Evolutionary conservation across 257 asterid genomes (phyloP).

Genomic region (Rehmannia glutinosa): DNA sequence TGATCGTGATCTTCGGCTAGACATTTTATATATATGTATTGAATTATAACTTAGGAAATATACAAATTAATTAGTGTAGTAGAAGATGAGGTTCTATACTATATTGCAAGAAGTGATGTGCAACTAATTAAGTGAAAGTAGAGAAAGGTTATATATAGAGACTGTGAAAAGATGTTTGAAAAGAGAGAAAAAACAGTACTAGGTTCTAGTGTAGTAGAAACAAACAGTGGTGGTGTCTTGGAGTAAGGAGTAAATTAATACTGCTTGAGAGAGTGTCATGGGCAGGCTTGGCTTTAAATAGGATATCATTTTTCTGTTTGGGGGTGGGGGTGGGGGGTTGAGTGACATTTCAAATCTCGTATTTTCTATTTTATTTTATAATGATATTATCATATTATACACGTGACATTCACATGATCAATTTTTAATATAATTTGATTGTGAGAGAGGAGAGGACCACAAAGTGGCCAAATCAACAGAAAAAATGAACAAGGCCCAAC

Average conservation of each 20-base stretch:
- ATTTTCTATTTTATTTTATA: too few species aligned
- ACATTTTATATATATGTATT: conserved; percentile 27
- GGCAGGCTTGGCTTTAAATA: conserved; percentile 19
- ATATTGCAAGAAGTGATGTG: neutral
- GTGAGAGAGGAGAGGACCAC: too few species aligned
- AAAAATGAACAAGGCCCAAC: too few species aligned
- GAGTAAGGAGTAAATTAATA: neutral
- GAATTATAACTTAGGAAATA: neutral
- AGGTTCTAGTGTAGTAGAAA: conserved; percentile 13
- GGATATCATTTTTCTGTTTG: neutral
- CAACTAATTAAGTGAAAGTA: neutral
- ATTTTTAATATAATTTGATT: too few species aligned
- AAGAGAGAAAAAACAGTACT: neutral
- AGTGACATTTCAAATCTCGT: too few species aligned
- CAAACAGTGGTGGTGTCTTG: neutral
- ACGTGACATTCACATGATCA: too few species aligned
- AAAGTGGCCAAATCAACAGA: too few species aligned
- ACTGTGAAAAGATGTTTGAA: neutral
- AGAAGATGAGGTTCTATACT: neutral
- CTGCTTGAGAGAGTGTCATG: conserved; percentile 28
- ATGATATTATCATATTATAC: too few species aligned
- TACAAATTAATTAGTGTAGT: neutral
- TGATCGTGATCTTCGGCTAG: conserved; percentile 57
- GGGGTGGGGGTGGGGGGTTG: too few species aligned
- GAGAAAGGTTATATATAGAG: neutral